Evolutionary conservation across 306 rosid species (phyloP), one percentile per base, ranked within the genome.

Genomic region (Cucurbita argyrosperma): DNA sequence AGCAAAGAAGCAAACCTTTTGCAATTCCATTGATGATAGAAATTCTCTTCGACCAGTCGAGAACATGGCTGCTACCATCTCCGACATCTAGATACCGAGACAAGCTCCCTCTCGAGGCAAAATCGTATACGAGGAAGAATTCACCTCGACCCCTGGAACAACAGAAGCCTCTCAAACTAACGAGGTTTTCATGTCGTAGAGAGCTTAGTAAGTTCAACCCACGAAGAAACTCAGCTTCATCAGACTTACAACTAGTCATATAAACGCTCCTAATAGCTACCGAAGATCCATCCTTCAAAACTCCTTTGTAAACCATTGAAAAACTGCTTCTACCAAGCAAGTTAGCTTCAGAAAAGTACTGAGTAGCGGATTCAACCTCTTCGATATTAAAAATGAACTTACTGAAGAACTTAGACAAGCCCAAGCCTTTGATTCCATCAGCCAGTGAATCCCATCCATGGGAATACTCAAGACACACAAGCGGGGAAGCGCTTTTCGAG

Each of bases 341-440:
- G 78, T 85, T 94, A 43, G 80, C 84, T 76, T 91, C 99, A 1
- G 96, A 91, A 49, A 91, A 78, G 84, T 89, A 83, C 47, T 87
- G 95, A 4, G 99, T 94, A 23, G 97, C 99, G 56, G 97, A 88
- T 79, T 94, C 99, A 47, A 94, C 86, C 77, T 94, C 99, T 71
- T 94, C 97, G 80, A 94, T 83, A 77, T 88, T 94, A 74, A 84
- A 91, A 80, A 89, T 86, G 42, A 72, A 84, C 40, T 75, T 54
- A 59, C 76, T 80, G 5, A 87, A 82, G 80, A 71, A 74, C 47
- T 82, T 85, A 49, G 87, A 80, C 77, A 78, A 79, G 19, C 90
- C 88, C 51, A 64, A 71, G 10, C 87, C 82, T 39, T 82, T 79
- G 70, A 77, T 84, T 9, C 81, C 83, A 58, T 83, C 87, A 42